Evolutionary conservation across 306 rosid genomes (phyloP).

Genomic region (Rubus parviflorus): DNA sequence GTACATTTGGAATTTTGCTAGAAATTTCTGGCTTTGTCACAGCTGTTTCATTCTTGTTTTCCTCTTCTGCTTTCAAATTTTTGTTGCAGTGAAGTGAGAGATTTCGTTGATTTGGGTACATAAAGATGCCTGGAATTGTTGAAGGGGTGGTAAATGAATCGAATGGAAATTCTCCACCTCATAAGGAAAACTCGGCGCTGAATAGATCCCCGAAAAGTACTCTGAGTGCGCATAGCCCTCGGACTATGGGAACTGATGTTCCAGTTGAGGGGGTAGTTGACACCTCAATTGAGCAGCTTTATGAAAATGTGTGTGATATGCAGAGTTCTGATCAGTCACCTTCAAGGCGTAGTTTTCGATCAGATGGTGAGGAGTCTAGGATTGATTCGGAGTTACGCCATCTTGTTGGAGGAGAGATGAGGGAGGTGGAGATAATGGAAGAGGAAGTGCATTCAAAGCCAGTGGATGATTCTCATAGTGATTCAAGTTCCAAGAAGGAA

Average conservation of each 20-base stretch:
- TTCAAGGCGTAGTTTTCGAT: constrained; percentile 69
- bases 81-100: constrained; percentile 38
- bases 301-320: constrained; percentile 97
- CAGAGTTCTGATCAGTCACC: constrained; percentile 96
- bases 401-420: constrained; percentile 92
- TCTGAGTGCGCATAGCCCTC: constrained; percentile 42
- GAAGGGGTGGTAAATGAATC: constrained; percentile 40
- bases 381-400: constrained; percentile 87
- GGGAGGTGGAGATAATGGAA: constrained; percentile 92
- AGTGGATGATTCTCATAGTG: constrained; percentile 40
- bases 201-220: constrained; percentile 38
- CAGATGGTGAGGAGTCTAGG: constrained; percentile 92
- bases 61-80: neutral
- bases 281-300: constrained; percentile 87
- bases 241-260: constrained; percentile 19
- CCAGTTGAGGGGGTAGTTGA: constrained; percentile 55
- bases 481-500: constrained; percentile 51
- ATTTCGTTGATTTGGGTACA: constrained; percentile 26
- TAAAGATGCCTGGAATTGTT: constrained; percentile 68
- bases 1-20: constrained; percentile 12
- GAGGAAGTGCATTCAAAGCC: constrained; percentile 65
- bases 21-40: neutral
- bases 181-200: constrained; percentile 38
- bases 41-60: constrained; percentile 8
- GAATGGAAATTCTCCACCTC: constrained; percentile 32